Conservation (phyloP, 305 asterid species). For the Andrographis paniculata region DNA sequence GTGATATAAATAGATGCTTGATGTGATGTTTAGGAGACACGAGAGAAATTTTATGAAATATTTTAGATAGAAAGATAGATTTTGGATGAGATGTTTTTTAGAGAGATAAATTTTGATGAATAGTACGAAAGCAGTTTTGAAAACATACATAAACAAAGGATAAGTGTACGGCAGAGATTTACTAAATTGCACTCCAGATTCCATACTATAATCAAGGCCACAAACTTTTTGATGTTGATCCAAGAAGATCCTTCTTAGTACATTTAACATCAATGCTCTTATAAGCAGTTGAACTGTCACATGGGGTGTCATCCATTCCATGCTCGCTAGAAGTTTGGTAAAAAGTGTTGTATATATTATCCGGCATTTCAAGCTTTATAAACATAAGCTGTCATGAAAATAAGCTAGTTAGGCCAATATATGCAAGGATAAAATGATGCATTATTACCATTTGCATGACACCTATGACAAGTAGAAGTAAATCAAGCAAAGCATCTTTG, state of each 20-base stretch:
- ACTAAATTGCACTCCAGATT: no score
- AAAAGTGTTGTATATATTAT: constrained; percentile 55
- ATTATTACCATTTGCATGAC: neutral
- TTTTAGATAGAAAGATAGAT: no score
- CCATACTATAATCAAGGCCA: constrained; percentile 39
- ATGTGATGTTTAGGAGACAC: no score
- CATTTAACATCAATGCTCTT: constrained; percentile 50
- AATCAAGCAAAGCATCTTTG: neutral
- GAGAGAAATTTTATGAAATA: no score
- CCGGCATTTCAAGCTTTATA: constrained; percentile 68
- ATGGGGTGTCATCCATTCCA: constrained; percentile 23
- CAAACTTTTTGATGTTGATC: constrained; percentile 23
- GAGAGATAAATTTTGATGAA: no score
- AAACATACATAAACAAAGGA: neutral
- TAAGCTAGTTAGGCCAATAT: constrained; percentile 20
- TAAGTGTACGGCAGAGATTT: no score
- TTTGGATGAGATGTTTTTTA: no score
- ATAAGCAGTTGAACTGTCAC: constrained; percentile 38
- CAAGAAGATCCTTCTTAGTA: constrained; percentile 38
- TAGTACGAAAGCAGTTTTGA: no score
- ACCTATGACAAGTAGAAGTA: neutral
- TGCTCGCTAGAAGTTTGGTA: constrained; percentile 32
- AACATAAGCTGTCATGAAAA: constrained; percentile 54
- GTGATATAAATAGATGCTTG: no score
- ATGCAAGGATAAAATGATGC: constrained; percentile 14